Percentiles rank a stretch among this genome's conserved stretches.
phyloP scores from a whole-genome alignment of 768 basidiomycete species.

The Tephrocybe rancida region DNA sequence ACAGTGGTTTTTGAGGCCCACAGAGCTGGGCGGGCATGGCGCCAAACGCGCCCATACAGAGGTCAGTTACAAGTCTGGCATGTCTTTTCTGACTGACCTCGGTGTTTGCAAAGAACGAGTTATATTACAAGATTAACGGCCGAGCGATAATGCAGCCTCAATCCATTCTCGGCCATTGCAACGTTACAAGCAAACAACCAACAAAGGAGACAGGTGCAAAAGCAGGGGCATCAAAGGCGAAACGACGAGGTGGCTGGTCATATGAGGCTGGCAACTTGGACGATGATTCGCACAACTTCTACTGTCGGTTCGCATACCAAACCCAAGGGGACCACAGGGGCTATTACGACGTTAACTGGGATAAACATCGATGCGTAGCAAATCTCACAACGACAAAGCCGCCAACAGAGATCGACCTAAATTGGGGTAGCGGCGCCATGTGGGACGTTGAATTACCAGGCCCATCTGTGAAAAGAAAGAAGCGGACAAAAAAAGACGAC shows the following conservation, averaged over 20 bases:
- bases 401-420: constrained; percentile 20
- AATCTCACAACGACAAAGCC: constrained; percentile 34
- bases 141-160: constrained; percentile 52
- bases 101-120: constrained; percentile 61
- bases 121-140: constrained; percentile 64
- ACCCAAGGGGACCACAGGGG: constrained; percentile 47
- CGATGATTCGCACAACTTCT: constrained; percentile 37
- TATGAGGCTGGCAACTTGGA: constrained; percentile 23
- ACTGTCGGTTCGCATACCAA: constrained; percentile 62
- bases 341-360: constrained; percentile 68
- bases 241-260: constrained; percentile 5
- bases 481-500: constrained; percentile 20
- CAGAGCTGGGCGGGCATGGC: constrained; percentile 61
- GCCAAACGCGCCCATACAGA: constrained; percentile 61
- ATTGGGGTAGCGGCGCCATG: constrained; percentile 40
- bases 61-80: constrained; percentile 36
- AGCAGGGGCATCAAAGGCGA: constrained; percentile 12
- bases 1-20: constrained; percentile 78
- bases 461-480: constrained; percentile 12
- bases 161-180: constrained; percentile 54
- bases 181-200: constrained; percentile 36
- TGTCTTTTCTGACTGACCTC: not conserved
- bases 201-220: constrained; percentile 5
- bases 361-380: constrained; percentile 43
- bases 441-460: constrained; percentile 47